Conservation (phyloP, 164 flowering plant species). For the Macadamia integrifolia region DNA sequence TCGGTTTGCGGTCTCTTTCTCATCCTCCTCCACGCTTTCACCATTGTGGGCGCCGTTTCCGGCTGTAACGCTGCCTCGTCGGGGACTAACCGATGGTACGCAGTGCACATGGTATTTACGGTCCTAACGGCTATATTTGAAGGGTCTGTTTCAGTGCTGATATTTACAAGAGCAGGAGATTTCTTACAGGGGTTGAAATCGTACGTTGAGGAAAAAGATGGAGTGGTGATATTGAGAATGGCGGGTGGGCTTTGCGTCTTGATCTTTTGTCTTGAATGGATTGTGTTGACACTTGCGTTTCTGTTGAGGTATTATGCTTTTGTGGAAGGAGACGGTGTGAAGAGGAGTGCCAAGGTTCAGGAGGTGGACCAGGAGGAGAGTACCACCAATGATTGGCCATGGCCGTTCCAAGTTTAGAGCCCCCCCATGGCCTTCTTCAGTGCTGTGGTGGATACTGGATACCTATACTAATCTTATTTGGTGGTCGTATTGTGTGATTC, state of each 20-base stretch:
- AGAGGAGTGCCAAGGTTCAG: slow-evolving; percentile 36
- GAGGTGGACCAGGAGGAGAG: slow-evolving; percentile 17
- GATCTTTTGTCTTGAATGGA: slow-evolving; percentile 68
- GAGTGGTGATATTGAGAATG: slow-evolving; percentile 45
- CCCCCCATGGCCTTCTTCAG: too few species aligned
- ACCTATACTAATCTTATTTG: too few species aligned
- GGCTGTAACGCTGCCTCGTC: slow-evolving; percentile 48
- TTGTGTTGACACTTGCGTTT: slow-evolving; percentile 50
- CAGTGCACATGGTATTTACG: slow-evolving; percentile 59
- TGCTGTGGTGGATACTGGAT: too few species aligned
- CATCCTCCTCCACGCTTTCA: slow-evolving; percentile 72
- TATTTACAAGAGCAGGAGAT: slow-evolving; percentile 48
- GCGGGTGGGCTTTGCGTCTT: slow-evolving; percentile 44
- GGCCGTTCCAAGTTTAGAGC: slow-evolving; percentile 41
- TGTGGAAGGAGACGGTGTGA: slow-evolving; percentile 32
- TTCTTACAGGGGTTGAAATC: slow-evolving; percentile 49
- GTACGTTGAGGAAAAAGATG: slow-evolving; percentile 73
- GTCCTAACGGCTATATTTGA: slow-evolving; percentile 76
- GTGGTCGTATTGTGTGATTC: too few species aligned
- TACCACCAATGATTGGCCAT: slow-evolving; percentile 29
- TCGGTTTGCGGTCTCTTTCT: slow-evolving; percentile 57
- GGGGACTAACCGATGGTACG: slow-evolving; percentile 50
- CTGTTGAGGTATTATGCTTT: slow-evolving; percentile 51
- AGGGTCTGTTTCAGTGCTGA: slow-evolving; percentile 63
- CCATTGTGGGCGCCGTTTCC: slow-evolving; percentile 45